A percentile compares a stretch with the other conserved stretches of the same genome.
phyloP scores from a whole-genome alignment of 108 stramenopile genomes.

The Skeletonema potamos region DNA sequence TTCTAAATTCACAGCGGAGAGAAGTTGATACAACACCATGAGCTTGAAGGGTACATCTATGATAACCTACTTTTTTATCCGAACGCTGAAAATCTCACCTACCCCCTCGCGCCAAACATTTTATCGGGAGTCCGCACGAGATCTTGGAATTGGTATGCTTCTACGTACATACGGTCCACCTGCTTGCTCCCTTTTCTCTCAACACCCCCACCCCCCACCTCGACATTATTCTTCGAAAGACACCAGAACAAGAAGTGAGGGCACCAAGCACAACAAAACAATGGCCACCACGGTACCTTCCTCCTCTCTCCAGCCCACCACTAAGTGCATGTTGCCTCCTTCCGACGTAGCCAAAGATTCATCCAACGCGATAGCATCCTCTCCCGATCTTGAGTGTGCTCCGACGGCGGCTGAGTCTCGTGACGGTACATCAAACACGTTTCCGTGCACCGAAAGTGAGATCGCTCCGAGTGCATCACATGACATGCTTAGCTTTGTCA shows the following conservation, averaged over 20 bases:
- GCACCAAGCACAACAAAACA: neutral
- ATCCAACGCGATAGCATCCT: neutral
- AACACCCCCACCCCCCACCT: too few species aligned
- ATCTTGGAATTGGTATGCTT: too few species aligned
- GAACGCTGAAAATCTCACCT: too few species aligned
- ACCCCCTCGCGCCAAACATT: neutral
- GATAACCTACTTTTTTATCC: too few species aligned
- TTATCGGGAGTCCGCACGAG: neutral
- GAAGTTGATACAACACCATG: too few species aligned
- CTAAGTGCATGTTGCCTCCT: too few species aligned
- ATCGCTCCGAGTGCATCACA: neutral
- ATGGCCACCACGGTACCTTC: neutral
- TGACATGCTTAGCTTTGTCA: neutral
- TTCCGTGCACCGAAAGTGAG: neutral
- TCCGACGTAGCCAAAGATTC: neutral
- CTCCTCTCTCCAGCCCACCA: neutral
- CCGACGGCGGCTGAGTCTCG: neutral
- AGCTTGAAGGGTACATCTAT: too few species aligned
- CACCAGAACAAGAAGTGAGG: too few species aligned
- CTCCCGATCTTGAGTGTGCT: neutral
- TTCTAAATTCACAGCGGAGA: too few species aligned
- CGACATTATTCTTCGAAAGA: too few species aligned
- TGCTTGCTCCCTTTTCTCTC: too few species aligned
- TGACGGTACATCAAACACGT: neutral
- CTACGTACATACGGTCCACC: too few species aligned